Evolutionary conservation across 1,284 basidiomycete species (phyloP), one percentile per base, ranked within the genome.

Genomic region (Naganishia liquefaciens): DNA sequence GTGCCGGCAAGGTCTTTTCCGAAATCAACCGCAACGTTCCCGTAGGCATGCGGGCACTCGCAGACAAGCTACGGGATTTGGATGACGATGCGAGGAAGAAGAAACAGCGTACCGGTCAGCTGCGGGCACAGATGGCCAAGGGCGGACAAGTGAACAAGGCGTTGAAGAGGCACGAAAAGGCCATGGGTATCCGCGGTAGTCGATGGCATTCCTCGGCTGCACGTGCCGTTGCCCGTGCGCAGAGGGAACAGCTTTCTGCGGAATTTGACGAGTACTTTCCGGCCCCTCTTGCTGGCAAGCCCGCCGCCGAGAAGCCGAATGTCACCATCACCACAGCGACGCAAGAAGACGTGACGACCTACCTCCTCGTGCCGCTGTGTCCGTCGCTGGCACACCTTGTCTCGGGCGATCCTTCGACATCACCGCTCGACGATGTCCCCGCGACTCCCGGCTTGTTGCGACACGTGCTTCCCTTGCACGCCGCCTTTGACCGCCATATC

Each of bases 71-170:
- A 68, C 64, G 67, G 37, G 76, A 77, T 58, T 61, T 77, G 40
- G 71, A 75, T 62, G 70, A 72, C 33, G 74, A 76, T 23, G 73
- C 74, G 71, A 68, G 70, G 50, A 69, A 68, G 66, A 76, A 58
- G 50, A 65, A 47, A 27, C 40, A 27, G 17, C 44, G 39, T 2
- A 10, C 33, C 23, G 27, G 37, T 5, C 49, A 28, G 9, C 53
- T 23, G 7, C 50, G 51, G 2, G 52, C 44, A 9, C 46, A 28
- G 42, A 43, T 49, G 25, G 63, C 37, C 23, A 52, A 53, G 43
- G 54, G 10, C 21, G 28, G 53, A 43, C 17, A 21, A n/a, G 63
- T 64, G 19, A 23, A 46, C n/a, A 51, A 49, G 39, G 47, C 50
- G 40, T 65, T 60, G 64, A 65, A 61, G 51, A 60, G 25, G 51